phyloP scores from a whole-genome alignment of 257 asterid genomes.

The Coffea eugenioides region DNA sequence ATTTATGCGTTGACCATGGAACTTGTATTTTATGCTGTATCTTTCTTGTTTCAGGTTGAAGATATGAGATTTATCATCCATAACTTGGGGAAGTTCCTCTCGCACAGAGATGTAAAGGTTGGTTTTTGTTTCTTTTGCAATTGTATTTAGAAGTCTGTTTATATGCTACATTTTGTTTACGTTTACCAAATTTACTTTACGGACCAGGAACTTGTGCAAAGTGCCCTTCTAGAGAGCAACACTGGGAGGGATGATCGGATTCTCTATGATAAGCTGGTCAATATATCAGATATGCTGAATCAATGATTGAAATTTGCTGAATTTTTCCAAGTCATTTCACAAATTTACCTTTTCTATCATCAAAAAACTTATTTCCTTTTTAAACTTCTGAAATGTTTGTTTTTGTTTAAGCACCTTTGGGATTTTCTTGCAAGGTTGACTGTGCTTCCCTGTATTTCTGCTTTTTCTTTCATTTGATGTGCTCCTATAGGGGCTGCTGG shows the following conservation, averaged over 20 bases:
- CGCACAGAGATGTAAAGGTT: conserved; percentile 93
- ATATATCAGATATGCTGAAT: conserved; percentile 24
- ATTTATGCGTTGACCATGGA: background rate
- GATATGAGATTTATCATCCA: conserved; percentile 86
- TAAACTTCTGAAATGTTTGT: no score
- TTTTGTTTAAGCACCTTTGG: no score
- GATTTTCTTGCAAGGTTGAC: no score
- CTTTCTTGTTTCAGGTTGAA: conserved; percentile 62
- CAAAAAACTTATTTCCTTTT: no score
- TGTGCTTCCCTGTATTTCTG: no score
- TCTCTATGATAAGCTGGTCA: conserved; percentile 73
- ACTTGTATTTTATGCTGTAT: background rate
- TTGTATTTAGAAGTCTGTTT: background rate
- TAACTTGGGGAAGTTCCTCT: conserved; percentile 74
- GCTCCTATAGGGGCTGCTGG: no score
- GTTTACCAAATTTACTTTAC: background rate
- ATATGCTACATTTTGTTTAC: background rate
- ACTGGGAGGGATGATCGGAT: conserved; percentile 78
- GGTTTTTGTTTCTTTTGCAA: conserved; percentile 11
- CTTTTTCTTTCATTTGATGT: no score
- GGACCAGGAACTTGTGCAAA: conserved; percentile 74
- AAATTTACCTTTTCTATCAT: no score
- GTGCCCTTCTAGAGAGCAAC: conserved; percentile 82
- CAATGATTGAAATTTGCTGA: background rate
- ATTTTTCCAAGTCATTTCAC: background rate